phyloP scores from a whole-genome alignment of 805 yeast species.

The Ogataea paraovalis region DNA sequence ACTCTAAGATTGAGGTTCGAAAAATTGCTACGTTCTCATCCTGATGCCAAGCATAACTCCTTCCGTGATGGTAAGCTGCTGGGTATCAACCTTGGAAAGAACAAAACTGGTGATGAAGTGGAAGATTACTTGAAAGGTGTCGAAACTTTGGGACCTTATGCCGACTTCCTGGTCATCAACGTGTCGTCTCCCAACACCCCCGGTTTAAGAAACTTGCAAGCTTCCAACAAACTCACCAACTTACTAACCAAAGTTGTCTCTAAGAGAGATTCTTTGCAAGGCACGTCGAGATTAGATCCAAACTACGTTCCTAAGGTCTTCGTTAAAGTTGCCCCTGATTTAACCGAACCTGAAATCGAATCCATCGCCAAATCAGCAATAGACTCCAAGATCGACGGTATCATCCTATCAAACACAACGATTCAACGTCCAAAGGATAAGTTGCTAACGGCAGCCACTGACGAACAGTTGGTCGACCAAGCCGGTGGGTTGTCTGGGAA shows the following conservation, averaged over 20 bases:
- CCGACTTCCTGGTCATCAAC: conserved; percentile 86
- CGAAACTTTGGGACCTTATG: conserved; percentile 70
- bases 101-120: conserved; percentile 87
- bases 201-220: conserved; percentile 84
- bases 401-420: conserved; percentile 89
- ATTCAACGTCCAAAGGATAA: conserved; percentile 65
- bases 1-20: conserved; percentile 63
- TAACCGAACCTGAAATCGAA: conserved; percentile 72
- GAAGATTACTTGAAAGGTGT: conserved; percentile 85
- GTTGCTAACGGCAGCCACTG: conserved; percentile 54
- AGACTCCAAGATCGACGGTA: conserved; percentile 79
- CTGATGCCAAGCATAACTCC: conserved; percentile 32
- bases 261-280: conserved; percentile 53
- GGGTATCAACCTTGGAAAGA: conserved; percentile 87
- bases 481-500: conserved; percentile 91
- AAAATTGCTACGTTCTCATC: conserved; percentile 30
- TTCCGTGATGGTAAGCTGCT: conserved; percentile 62
- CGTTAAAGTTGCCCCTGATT: conserved; percentile 93
- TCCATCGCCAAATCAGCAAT: conserved; percentile 81
- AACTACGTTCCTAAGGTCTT: conserved; percentile 65
- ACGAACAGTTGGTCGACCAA: conserved; percentile 45
- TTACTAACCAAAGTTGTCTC: conserved; percentile 63
- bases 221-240: conserved; percentile 64
- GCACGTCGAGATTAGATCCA: conserved; percentile 36
- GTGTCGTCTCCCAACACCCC: conserved; percentile 97